phyloP scores from a whole-genome alignment of 192 early-diverging fungal genomes.

The Backusella tarrabulga region DNA sequence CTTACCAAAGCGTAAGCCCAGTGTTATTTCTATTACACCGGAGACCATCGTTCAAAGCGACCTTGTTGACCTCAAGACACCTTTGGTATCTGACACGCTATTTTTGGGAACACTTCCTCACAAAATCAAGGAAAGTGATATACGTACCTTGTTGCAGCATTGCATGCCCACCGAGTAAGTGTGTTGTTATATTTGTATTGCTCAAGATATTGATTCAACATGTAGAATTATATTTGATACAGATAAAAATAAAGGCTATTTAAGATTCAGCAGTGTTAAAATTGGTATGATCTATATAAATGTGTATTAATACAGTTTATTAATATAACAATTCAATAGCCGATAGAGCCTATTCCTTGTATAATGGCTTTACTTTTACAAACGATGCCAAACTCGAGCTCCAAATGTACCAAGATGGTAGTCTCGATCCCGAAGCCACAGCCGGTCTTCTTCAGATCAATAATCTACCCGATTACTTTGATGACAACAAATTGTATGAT shows the following conservation, averaged over 20 bases:
- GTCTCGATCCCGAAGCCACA: conserved; percentile 17
- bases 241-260: conserved; percentile 10
- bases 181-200: not conserved
- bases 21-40: not conserved
- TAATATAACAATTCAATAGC: conserved; percentile 16
- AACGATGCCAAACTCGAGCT: conserved; percentile 25
- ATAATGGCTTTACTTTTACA: conserved; percentile 29
- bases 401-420: conserved; percentile 25
- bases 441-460: conserved; percentile 31
- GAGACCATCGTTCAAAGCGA: not conserved
- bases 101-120: conserved; percentile 17
- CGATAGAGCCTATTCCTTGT: conserved; percentile 39
- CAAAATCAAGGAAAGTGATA: conserved; percentile 20
- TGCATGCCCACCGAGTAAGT: conserved; percentile 27
- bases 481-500: conserved; percentile 32
- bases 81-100: conserved; percentile 20
- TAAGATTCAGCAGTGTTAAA: conserved; percentile 16
- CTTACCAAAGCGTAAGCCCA: conserved; percentile 8
- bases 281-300: conserved; percentile 7
- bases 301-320: too few species aligned
- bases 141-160: conserved; percentile 19
- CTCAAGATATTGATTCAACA: not conserved
- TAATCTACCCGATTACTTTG: conserved; percentile 23
- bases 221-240: conserved; percentile 10
- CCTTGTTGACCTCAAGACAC: conserved; percentile 4